Base-by-base conservation (phyloP, 768 basidiomycete species). In the Mycena haematopus region DNA sequence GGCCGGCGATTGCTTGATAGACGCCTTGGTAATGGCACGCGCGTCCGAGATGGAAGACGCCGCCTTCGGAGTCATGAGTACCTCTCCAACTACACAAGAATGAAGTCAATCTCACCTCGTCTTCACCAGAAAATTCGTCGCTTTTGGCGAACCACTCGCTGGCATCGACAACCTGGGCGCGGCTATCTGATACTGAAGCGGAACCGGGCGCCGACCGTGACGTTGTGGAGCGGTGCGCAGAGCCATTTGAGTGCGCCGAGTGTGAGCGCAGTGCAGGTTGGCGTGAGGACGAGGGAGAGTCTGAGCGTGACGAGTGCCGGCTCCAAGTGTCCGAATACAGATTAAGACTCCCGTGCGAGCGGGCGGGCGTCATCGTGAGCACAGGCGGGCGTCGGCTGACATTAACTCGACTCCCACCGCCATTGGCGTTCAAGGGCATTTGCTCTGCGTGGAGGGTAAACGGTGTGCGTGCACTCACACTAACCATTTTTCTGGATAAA, bases 301-400 rank as follows among this genome's bases (percentile, higher is more conserved):
- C 52, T 2, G 36, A 35, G 27, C 38, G 33, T 40, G 49, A 59
- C n/a, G 44, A 36, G 52, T 36, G 51, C 44, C 24, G 42, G 22
- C 27, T 52, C 25, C 7, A 31, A 6, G 15, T 45, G 9, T 52
- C 47, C 6, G 51, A 53, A 25, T 29, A 13, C 10, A 38, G 25
- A 22, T 38, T 29, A 45, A 54, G 47, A 27, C 52, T 64, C 46
- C 57, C 52, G 0, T 58, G 57, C 51, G 62, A 58, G 27, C 56
- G 62, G 4, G 62, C 57, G 25, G 63, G 58, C 21, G 57, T 65
- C 63, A 65, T 65, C 14, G 63, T 59, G 14, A 65, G 58, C 14
- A 65, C 53, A 25, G 57, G 63, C 17, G 63, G 63, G 8, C 52
- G 63, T 14, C 52, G 63, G 33, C 24, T 52, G 22, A 50, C 10